Base-by-base conservation (phyloP, 495 filamentous ascomycete genomes). In the Daldinia vernicosa region DNA sequence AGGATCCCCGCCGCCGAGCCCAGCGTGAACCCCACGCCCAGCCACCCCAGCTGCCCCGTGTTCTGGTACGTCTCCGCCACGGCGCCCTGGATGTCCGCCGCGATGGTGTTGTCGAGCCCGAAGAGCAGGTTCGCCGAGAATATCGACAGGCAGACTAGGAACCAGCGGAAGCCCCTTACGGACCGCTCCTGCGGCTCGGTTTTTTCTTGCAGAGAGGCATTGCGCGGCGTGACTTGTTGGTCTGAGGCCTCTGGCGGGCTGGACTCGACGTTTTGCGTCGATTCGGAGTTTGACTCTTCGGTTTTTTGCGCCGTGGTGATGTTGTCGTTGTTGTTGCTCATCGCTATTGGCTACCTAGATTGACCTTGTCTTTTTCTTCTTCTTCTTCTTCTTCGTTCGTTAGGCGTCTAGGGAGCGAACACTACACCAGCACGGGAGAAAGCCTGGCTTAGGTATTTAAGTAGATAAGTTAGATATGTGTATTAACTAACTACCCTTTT, bases 41-140 rank as follows among this genome's bases (percentile, higher is more conserved):
- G 61, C 88, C 88, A 90, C 19, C 81, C 74, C 12, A 90, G 69
- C 63, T 87, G 87, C 12, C 76, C 72, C 14, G 86, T 78, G 27
- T 81, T 74, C 2, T 79, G 75, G 40, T 88, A 86, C 0, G 67
- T 59, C 14, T 80, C 75, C 33, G 87, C 71, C 32, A 89, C 82
- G 19, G 78, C 77, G 6, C 83, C 81, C 65, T 85, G 85, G 17
- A 90, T 77, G 72, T 87, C 82, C 27, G 88, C 89, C 0, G 86
- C 87, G 28, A 90, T 85, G 50, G 88, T 90, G 60, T 86, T 88
- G 69, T 90, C 88, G n/a, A 90, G 78, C 1, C 82, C 79, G 62
- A 82, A 89, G 0, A 88, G 77, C 60, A 89, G 84, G 7, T 75
- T 81, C 0, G 82, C 80, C 2, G 82, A 82, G 15, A 84, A 74